A percentile compares a stretch with the other conserved stretches of the same genome.
Evolutionary conservation across 108 stramenopile genomes (phyloP).

Genomic region (Nannochloropsis gaditana): DNA sequence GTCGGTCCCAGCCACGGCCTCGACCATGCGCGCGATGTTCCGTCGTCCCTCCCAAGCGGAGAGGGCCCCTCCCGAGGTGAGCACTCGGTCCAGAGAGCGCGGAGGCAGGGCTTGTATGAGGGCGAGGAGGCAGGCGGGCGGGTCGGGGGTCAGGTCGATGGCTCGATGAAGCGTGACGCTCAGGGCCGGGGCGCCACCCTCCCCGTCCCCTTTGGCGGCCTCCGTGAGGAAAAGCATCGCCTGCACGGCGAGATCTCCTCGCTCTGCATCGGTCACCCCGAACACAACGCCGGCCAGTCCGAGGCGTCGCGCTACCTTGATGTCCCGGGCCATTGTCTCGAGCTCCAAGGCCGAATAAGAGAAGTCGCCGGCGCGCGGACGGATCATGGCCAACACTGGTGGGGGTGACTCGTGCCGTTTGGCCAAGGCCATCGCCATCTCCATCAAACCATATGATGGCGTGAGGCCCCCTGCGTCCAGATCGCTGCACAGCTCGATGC

Average conservation of each 20-base stretch:
- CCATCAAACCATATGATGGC: slow-evolving; percentile 15
- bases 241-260: not conserved
- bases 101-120: not conserved
- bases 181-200: not conserved
- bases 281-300: not conserved
- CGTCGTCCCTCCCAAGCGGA: slow-evolving; percentile 1
- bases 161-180: not conserved
- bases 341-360: not conserved
- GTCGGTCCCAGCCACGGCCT: not conserved
- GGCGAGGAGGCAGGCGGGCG: not conserved
- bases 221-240: not conserved
- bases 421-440: not conserved
- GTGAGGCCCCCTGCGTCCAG: not conserved
- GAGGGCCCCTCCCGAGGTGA: not conserved
- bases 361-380: not conserved
- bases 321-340: not conserved
- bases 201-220: not conserved
- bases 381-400: not conserved
- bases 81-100: not conserved
- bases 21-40: not conserved
- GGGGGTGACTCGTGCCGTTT: not conserved
- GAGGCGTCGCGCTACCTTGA: not conserved
- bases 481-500: not conserved
- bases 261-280: not conserved
- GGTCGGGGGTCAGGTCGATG: not conserved